Evolutionary conservation across 345 rosid species (phyloP), one percentile per base, ranked within the genome.

Genomic region (Garcia nutans): DNA sequence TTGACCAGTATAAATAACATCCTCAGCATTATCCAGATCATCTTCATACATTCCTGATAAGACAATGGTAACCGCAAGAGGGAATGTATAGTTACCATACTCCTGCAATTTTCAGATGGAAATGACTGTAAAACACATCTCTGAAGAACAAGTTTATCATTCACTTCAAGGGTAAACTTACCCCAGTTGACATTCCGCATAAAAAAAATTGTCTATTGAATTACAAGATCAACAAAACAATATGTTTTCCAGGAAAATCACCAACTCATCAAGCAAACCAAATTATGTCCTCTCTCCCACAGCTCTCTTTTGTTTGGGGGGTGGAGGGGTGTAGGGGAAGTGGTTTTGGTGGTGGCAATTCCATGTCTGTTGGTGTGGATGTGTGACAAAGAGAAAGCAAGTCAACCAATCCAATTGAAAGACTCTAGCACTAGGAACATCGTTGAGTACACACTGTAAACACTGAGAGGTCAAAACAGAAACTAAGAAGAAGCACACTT

Each of bases 21-120:
- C 92, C 56, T 96, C 99, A 22, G 97, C 91, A 82, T 96, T 92
- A 89, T 96, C 99, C 11, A 89, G 77, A 83, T 96, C 99, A 89
- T 93, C 99, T 79, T 96, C 97, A 47, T 96, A 96, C 92, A 89
- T 86, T 75, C 99, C 99, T 3, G 99, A 96, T 72, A 96, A 64
- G 72, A 96, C 90, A 74, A 96, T 85, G 60, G 92, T 88, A 62
- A 86, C 84, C 0, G 97, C 97, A 75, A 96, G 74, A 52, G 99
- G 99, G 47, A 93, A 82, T 0, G 52, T 66, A 76, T 88, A 89
- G 50, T 84, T 54, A 41, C n/a, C 13, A 72, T 86, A 80, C 68
- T 81, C 90, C 97, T 96, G 85, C 52, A 86, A 49, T 56, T 50
- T 50, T 58, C 45, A 24, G 23, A 57, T 22, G 57, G 12, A 44